Conservation (phyloP, 495 filamentous ascomycete genomes). For the Neurospora terricola region DNA sequence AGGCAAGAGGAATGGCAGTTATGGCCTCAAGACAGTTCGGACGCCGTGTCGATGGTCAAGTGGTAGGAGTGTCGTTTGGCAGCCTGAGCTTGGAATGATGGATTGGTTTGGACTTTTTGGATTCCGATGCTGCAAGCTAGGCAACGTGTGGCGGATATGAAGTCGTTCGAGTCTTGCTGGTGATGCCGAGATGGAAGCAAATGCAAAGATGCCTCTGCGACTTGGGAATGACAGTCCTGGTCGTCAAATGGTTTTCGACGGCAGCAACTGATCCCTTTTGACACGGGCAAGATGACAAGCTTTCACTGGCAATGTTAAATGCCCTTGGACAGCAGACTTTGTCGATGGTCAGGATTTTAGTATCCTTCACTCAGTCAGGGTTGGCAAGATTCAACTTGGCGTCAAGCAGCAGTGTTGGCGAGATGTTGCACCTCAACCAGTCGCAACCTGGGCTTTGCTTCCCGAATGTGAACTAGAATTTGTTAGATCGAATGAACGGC, state of each 20-base stretch:
- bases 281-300: neutral
- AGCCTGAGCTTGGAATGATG: neutral
- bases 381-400: neutral
- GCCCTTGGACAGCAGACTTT: neutral
- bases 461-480: neutral
- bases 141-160: neutral
- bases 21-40: neutral
- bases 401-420: neutral
- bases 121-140: neutral
- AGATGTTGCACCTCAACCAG: neutral
- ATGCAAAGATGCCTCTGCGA: neutral
- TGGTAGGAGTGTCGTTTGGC: neutral
- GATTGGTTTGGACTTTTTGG: neutral
- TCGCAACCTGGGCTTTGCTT: neutral
- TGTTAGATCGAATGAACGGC: neutral
- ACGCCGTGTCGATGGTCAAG: neutral
- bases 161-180: neutral
- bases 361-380: neutral
- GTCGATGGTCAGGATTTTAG: neutral
- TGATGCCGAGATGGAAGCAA: neutral
- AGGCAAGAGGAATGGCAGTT: neutral
- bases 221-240: neutral
- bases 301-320: neutral
- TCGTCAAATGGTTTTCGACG: neutral
- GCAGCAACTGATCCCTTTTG: neutral